Evolutionary conservation across 192 early-diverging fungal genomes (phyloP).

Genomic region (Globomyces pollinis-pini): DNA sequence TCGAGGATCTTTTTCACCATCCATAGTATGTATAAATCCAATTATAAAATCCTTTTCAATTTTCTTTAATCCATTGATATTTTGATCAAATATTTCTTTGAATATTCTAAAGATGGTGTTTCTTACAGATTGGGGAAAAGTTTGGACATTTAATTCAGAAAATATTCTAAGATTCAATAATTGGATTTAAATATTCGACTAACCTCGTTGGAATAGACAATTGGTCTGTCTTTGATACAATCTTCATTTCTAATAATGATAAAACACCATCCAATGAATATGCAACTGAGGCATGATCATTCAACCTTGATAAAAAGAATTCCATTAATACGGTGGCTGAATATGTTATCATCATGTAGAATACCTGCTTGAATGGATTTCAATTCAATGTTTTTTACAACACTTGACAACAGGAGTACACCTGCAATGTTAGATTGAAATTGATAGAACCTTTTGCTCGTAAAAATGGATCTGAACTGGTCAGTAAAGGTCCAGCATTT

Average conservation of each 20-base stretch:
- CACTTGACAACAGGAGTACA: constrained; percentile 8
- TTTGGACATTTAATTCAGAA: constrained; percentile 81
- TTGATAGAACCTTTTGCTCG: constrained; percentile 68
- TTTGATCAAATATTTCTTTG: constrained; percentile 53
- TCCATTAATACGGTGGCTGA: constrained; percentile 29
- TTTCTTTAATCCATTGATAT: constrained; percentile 49
- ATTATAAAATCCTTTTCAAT: constrained; percentile 67
- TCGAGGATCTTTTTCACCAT: constrained; percentile 98
- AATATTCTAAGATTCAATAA: constrained; percentile 75
- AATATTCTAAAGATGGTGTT: constrained; percentile 66
- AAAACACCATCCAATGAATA: constrained; percentile 31
- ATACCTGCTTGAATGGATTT: not conserved
- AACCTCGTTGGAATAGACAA: constrained; percentile 13
- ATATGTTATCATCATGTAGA: too few relatives aligned
- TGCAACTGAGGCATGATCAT: constrained; percentile 34
- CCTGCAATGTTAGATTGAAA: not conserved
- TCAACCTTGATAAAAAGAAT: constrained; percentile 36
- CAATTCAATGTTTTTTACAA: not conserved
- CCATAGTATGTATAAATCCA: constrained; percentile 80
- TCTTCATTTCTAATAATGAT: constrained; percentile 41
- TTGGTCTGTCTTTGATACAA: not conserved
- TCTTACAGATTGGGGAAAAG: constrained; percentile 78
- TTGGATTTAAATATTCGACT: not conserved
- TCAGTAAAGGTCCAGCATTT: constrained; percentile 65
- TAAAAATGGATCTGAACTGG: constrained; percentile 72